Evolutionary conservation across 73 alveolate species (phyloP).

Genomic region (Paramecium primaurelia): DNA sequence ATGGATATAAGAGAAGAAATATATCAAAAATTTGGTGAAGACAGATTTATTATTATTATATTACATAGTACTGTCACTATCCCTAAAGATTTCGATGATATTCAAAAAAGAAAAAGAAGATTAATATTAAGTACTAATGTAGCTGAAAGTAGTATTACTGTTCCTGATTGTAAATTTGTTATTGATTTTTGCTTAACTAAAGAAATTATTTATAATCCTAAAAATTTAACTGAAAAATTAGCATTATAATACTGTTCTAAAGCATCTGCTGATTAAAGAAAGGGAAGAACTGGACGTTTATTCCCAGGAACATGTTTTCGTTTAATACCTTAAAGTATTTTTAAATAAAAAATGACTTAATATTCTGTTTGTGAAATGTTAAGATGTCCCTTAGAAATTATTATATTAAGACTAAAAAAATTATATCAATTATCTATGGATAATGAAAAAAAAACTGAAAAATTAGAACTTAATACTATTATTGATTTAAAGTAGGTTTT

Average conservation of each 20-base stretch:
- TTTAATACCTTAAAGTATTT: conserved; percentile 81
- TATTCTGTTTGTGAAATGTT: conserved; percentile 93
- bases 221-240: conserved; percentile 81
- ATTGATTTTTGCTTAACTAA: conserved; percentile 94
- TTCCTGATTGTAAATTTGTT: conserved; percentile 91
- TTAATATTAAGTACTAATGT: conserved; percentile 95
- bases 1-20: conserved; percentile 63
- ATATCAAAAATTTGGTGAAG: conserved; percentile 39
- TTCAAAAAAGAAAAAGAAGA: conserved; percentile 74
- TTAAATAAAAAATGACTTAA: conserved; percentile 68
- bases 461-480: not conserved
- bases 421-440: conserved; percentile 64
- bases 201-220: conserved; percentile 90
- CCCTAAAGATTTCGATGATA: conserved; percentile 35
- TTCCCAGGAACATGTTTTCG: conserved; percentile 86
- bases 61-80: conserved; percentile 70
- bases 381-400: conserved; percentile 96
- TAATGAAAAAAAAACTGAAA: not conserved
- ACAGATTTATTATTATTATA: conserved; percentile 60
- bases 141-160: conserved; percentile 97
- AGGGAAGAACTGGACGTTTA: conserved; percentile 89
- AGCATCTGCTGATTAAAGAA: conserved; percentile 94
- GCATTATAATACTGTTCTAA: conserved; percentile 89
- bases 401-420: conserved; percentile 88
- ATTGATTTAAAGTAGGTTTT: not conserved